phyloP scores from a whole-genome alignment of 2,329 filamentous ascomycete species.

The Conoideocrella luteorostrata region DNA sequence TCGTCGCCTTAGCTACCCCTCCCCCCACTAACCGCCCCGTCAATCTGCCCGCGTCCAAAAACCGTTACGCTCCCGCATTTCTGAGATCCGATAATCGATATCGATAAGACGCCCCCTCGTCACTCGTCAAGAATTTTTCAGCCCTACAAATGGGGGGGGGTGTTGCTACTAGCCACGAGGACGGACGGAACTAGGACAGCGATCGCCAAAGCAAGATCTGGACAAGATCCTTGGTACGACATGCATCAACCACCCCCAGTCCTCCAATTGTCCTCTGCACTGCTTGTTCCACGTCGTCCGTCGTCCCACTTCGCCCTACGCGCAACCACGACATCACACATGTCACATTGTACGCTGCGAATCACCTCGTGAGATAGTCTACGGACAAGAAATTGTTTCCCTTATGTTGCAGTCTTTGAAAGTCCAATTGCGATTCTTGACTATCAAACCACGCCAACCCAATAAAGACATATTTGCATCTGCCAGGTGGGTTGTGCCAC shows the following conservation, averaged over 20 bases:
- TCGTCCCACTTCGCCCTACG: too few relatives aligned
- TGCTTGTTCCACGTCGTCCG: neutral
- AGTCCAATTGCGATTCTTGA: neutral
- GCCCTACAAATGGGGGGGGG: neutral
- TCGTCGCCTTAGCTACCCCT: too few relatives aligned
- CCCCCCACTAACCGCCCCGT: neutral
- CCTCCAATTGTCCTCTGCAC: too few relatives aligned
- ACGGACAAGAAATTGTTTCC: too few relatives aligned
- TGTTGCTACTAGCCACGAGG: neutral
- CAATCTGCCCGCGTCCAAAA: too few relatives aligned
- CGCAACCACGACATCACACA: neutral
- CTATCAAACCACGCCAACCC: neutral
- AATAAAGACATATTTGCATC: neutral
- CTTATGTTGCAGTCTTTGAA: too few relatives aligned
- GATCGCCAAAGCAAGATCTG: neutral
- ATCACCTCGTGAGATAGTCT: too few relatives aligned
- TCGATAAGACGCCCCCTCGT: neutral
- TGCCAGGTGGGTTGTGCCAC: slow-evolving; percentile 8
- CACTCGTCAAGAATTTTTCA: neutral
- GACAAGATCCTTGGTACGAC: neutral
- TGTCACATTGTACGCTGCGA: too few relatives aligned
- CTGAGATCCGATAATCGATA: too few relatives aligned
- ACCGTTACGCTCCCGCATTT: too few relatives aligned
- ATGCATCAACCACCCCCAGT: neutral
- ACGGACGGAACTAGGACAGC: neutral